A percentile compares a stretch with the other conserved stretches of the same genome.
Evolutionary conservation across 1,284 basidiomycete species (phyloP).

Genomic region (Boletus sp.): DNA sequence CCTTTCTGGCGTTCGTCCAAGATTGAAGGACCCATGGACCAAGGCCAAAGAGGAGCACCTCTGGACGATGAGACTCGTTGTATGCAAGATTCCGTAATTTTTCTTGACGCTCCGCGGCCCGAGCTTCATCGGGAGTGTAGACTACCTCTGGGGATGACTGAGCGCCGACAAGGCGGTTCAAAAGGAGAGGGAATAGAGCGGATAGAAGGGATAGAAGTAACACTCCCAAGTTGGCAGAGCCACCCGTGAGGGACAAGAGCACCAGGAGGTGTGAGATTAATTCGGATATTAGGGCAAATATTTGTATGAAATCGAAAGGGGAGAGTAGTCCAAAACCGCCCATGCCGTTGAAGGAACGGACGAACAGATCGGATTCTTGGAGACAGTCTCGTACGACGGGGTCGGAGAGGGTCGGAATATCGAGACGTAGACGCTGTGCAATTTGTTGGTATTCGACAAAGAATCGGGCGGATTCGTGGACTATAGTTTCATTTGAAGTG

Average conservation of each 20-base stretch:
- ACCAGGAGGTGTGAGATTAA: conserved; percentile 65
- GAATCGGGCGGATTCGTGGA: conserved; percentile 66
- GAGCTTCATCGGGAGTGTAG: conserved; percentile 50
- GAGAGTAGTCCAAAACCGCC: conserved; percentile 69
- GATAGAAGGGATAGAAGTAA: conserved; percentile 59
- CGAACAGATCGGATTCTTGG: conserved; percentile 79
- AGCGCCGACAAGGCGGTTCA: conserved; percentile 45
- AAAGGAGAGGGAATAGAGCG: conserved; percentile 49
- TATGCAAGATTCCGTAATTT: conserved; percentile 67
- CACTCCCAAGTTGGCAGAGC: conserved; percentile 50
- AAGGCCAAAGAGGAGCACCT: conserved; percentile 75
- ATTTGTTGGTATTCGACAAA: conserved; percentile 73
- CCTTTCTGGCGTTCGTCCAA: conserved; percentile 63
- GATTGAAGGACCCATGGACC: conserved; percentile 75
- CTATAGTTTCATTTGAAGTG: conserved; percentile 61
- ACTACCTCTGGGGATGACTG: conserved; percentile 42
- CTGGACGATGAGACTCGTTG: conserved; percentile 65
- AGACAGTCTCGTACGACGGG: conserved; percentile 68
- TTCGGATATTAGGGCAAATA: conserved; percentile 67
- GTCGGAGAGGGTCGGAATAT: conserved; percentile 72
- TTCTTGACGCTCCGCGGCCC: conserved; percentile 64
- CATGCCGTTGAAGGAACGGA: conserved; percentile 65
- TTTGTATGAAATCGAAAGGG: conserved; percentile 70
- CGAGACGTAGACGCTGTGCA: conserved; percentile 68
- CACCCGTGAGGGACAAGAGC: conserved; percentile 62